phyloP scores from a whole-genome alignment of 2,329 filamentous ascomycete genomes.

The Epichloe gansuensis region DNA sequence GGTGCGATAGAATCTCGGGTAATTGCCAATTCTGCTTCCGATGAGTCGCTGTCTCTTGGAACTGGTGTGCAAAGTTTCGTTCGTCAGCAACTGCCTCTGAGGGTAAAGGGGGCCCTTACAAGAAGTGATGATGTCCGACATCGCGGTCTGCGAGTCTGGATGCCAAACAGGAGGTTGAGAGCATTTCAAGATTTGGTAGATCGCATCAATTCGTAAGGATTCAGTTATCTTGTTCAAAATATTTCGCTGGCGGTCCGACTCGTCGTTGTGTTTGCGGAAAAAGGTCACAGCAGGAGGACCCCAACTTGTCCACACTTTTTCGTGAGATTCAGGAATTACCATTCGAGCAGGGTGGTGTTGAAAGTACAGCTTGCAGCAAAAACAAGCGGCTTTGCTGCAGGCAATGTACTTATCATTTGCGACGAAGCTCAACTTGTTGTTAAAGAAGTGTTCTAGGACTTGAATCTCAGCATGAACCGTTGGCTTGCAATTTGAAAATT shows the following conservation, averaged over 20 bases:
- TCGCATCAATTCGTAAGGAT: not conserved
- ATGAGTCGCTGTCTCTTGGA: too few relatives aligned
- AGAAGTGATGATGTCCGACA: not conserved
- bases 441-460: constrained; percentile 30
- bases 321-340: constrained; percentile 4
- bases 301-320: constrained; percentile 5
- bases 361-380: constrained; percentile 31
- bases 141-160: constrained; percentile 2
- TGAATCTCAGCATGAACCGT: constrained; percentile 31
- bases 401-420: constrained; percentile 29
- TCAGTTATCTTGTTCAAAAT: constrained; percentile 4
- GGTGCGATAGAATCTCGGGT: too few relatives aligned
- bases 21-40: too few relatives aligned
- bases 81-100: too few relatives aligned
- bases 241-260: constrained; percentile 2
- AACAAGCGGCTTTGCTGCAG: constrained; percentile 36
- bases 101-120: not conserved
- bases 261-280: not conserved
- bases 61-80: not conserved
- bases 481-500: not conserved
- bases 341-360: constrained; percentile 18
- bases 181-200: constrained; percentile 1
- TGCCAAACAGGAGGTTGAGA: constrained; percentile 1
- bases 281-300: not conserved
- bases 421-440: constrained; percentile 18